These are phyloP conservation scores for Castanea crenata DNA, from an alignment of 306 rosid genomes.

Conservation along the genomic window DNA sequence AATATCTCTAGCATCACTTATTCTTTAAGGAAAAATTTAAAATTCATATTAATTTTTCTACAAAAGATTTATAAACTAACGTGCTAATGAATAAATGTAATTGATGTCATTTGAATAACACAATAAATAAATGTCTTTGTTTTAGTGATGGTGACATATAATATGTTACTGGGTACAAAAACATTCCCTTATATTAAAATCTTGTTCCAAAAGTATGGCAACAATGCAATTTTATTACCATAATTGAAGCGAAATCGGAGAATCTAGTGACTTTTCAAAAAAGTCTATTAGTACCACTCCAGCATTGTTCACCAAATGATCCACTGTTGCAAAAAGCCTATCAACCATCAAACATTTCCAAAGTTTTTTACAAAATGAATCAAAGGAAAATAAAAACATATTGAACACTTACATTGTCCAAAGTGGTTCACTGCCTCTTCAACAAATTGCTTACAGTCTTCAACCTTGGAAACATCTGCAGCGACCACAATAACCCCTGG, in stretches of 20 bases:
- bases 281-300: not conserved
- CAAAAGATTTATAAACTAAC: too few relatives aligned
- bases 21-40: too few relatives aligned
- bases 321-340: not conserved
- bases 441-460: conserved; percentile 4
- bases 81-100: not conserved
- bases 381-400: not conserved
- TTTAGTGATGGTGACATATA: too few relatives aligned
- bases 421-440: not conserved
- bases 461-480: conserved; percentile 15
- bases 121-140: too few relatives aligned
- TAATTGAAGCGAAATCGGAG: conserved; percentile 13
- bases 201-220: not conserved
- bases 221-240: not conserved
- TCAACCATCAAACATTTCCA: not conserved
- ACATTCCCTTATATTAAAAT: too few relatives aligned
- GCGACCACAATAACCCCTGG: not conserved
- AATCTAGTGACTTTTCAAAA: not conserved
- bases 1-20: too few relatives aligned
- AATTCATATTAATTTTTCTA: too few relatives aligned
- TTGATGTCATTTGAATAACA: not conserved
- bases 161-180: too few relatives aligned
- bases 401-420: not conserved
- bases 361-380: not conserved
- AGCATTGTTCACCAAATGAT: conserved; percentile 22